Base-by-base conservation (phyloP, 805 yeast genomes). In the Ogataea thermomethanolica region DNA sequence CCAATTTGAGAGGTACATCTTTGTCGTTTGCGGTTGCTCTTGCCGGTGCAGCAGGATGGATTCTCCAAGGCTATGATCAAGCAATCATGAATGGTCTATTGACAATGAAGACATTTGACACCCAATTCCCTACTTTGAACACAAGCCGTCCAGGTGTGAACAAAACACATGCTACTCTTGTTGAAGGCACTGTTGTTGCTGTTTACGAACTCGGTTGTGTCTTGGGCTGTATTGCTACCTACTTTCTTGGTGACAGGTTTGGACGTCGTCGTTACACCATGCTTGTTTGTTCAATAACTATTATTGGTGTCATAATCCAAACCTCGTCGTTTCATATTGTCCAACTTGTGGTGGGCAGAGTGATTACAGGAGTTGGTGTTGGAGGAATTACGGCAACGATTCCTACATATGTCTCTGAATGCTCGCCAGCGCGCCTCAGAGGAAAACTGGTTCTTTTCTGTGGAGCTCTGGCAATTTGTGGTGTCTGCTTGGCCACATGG, bases 311-410 rank as follows among this genome's bases (percentile, higher is more conserved):
- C 8, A 26, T 26, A 7, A 26, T 26, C 29, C 29, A 26, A 14
- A n/a, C 14, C 29, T 12, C 15, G 6, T 26, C 29, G 3, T 26
- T 3, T n/a, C 29, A n/a, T 26, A 26, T 26, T 12, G 9, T 9
- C 10, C 29, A 26, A 14, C 29, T 26, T 26, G 9, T 26, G 8
- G 8, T 26, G 8, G 29, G 15, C 8, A 71, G 84, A 49, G 53
- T 78, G 15, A 71, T 80, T 46, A 62, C 81, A 32, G 87, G 86
- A 48, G 47, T 77, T 35, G 84, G 80, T 55, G 70, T 80, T 45
- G 86, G 86, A 50, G 66, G 78, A 40, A 79, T 81, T 42, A 74
- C 84, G 4, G 67, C 82, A 3, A 80, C 70, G 48, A 82, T 78
- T 26, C 87, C 87, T 22, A 79, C 78, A 15, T 80, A 74, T 55